Percentiles rank a stretch among this genome's conserved stretches.
Evolutionary conservation across 1,139 yeast genomes (phyloP).

Genomic region (Taphrina betulina): DNA sequence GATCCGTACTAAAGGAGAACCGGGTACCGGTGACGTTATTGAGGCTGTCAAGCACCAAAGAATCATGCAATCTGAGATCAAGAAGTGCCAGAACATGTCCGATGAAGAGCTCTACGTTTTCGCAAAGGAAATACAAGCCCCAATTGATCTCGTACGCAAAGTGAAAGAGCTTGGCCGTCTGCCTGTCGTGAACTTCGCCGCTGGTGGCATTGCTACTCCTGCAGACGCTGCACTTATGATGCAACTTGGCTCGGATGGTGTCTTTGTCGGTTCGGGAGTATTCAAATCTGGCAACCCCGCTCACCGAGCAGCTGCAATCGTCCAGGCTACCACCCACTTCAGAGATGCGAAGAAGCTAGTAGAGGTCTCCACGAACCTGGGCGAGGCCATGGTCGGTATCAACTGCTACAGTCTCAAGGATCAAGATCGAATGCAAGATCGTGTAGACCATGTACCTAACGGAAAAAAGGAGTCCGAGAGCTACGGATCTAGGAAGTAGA

Average conservation of each 20-base stretch:
- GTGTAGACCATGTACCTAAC: conserved; percentile 42
- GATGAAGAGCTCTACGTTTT: conserved; percentile 52
- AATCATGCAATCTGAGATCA: conserved; percentile 59
- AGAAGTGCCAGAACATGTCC: conserved; percentile 49
- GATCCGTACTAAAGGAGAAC: conserved; percentile 87
- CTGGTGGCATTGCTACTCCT: conserved; percentile 89
- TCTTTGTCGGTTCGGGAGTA: conserved; percentile 87
- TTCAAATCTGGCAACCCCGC: conserved; percentile 75
- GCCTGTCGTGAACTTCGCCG: conserved; percentile 86
- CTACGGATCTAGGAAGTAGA: conserved; percentile 22
- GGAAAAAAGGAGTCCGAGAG: conserved; percentile 29
- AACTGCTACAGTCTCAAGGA: conserved; percentile 55
- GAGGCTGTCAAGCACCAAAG: conserved; percentile 81
- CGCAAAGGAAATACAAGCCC: conserved; percentile 64
- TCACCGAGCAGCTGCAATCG: conserved; percentile 74
- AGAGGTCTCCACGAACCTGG: conserved; percentile 72
- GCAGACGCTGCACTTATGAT: conserved; percentile 85
- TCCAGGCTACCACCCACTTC: conserved; percentile 75
- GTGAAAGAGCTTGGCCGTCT: conserved; percentile 60
- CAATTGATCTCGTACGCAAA: conserved; percentile 54
- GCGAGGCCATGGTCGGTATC: conserved; percentile 72
- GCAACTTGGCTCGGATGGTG: conserved; percentile 92
- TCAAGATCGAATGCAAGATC: conserved; percentile 53
- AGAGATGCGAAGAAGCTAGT: conserved; percentile 63
- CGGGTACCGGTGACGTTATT: conserved; percentile 84